Percentiles rank a stretch among this genome's conserved stretches.
These are phyloP conservation scores for Catharanthus roseus DNA, from an alignment of 257 asterid genomes.

Conservation along the genomic window DNA sequence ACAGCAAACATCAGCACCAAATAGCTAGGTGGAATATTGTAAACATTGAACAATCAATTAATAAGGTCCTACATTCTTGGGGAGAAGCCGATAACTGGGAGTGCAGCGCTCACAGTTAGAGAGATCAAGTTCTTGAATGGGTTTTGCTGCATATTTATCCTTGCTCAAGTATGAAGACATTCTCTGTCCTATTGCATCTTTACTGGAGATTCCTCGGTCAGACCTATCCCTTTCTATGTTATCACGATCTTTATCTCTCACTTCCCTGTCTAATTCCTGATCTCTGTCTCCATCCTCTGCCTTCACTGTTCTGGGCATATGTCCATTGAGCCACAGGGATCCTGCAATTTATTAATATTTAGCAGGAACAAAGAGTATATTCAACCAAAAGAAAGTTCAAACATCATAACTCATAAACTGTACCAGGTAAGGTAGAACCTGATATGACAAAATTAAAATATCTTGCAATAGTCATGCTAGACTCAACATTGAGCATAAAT, in stretches of 20 bases:
- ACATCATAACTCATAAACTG: background rate
- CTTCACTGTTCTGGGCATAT: constrained; percentile 33
- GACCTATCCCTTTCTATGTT: constrained; percentile 59
- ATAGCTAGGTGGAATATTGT: constrained; percentile 12
- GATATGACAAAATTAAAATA: constrained; percentile 1
- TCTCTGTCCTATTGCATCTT: constrained; percentile 56
- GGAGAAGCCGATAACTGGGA: constrained; percentile 92
- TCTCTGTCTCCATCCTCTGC: constrained; percentile 47
- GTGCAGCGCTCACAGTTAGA: constrained; percentile 79
- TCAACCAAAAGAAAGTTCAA: constrained; percentile 3
- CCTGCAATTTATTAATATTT: constrained; percentile 40
- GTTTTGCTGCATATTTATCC: constrained; percentile 66
- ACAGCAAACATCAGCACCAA: constrained; percentile 26
- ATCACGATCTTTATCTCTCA: constrained; percentile 41
- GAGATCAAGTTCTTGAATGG: constrained; percentile 96
- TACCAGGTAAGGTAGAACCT: constrained; percentile 8
- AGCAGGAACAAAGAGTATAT: constrained; percentile 1
- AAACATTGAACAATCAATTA: constrained; percentile 12
- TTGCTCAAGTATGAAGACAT: constrained; percentile 49
- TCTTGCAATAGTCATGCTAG: constrained; percentile 1
- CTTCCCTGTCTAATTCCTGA: constrained; percentile 44
- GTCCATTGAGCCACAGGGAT: constrained; percentile 49
- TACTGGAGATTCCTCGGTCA: constrained; percentile 44
- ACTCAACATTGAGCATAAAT: constrained; percentile 5
- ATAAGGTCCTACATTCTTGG: constrained; percentile 63